Conservation (phyloP, 1,284 basidiomycete species). For the Gymnopus androsaceus region DNA sequence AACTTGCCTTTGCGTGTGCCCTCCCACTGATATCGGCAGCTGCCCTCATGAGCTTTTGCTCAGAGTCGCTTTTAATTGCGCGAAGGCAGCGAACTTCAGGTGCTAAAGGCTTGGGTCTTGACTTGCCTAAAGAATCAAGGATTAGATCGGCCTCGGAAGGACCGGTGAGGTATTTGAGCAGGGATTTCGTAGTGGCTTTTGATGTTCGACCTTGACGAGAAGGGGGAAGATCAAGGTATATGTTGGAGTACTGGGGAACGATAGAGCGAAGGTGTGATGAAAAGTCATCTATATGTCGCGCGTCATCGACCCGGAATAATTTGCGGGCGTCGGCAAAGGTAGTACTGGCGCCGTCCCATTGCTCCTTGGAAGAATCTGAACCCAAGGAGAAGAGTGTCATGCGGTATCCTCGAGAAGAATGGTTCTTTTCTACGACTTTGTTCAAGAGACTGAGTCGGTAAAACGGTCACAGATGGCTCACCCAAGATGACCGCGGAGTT, state of each 20-base stretch:
- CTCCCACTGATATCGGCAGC: constrained; percentile 78
- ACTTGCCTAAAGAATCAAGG: constrained; percentile 50
- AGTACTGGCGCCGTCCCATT: constrained; percentile 91
- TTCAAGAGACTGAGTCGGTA: constrained; percentile 8
- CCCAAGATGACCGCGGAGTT: constrained; percentile 86
- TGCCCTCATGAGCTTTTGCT: constrained; percentile 69
- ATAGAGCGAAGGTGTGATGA: constrained; percentile 49
- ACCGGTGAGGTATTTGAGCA: constrained; percentile 47
- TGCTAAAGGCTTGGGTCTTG: constrained; percentile 53
- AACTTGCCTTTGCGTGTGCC: constrained; percentile 72
- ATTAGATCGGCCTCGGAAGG: constrained; percentile 50
- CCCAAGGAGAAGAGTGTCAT: constrained; percentile 90
- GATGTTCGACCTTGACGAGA: constrained; percentile 14
- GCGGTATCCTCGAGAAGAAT: constrained; percentile 74
- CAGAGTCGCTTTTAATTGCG: constrained; percentile 69
- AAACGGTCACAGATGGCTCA: constrained; percentile 32
- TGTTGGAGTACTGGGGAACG: constrained; percentile 30
- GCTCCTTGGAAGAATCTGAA: constrained; percentile 76
- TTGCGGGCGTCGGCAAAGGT: constrained; percentile 58
- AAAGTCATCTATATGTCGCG: constrained; percentile 57
- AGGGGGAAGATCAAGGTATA: constrained; percentile 41
- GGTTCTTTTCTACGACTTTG: constrained; percentile 55
- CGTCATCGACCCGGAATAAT: constrained; percentile 79
- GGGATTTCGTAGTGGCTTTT: constrained; percentile 41
- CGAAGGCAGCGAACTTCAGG: constrained; percentile 65